Percentiles rank a stretch among this genome's conserved stretches.
Evolutionary conservation across 2,329 filamentous ascomycete genomes (phyloP).

Genomic region (Aurifilum marmelostoma): DNA sequence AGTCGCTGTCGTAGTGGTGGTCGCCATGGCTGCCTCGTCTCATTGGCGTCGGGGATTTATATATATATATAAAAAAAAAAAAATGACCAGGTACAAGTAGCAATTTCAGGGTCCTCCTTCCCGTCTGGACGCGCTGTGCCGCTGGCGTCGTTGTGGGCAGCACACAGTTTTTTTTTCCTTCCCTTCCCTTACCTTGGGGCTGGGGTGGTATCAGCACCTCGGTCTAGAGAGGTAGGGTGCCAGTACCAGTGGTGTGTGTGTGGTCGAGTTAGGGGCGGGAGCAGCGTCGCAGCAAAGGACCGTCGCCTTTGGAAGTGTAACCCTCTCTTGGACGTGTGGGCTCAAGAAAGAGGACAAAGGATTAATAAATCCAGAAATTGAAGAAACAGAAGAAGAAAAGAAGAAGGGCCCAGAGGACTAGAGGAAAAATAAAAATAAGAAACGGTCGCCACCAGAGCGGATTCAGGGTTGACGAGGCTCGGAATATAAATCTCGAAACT

Average conservation of each 20-base stretch:
- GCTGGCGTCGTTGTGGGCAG: background rate
- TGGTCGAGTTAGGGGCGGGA: background rate
- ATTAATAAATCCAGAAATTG: background rate
- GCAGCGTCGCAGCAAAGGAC: background rate
- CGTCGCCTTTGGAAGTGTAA: background rate
- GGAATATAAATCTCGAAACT: constrained; percentile 5
- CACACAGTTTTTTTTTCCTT: background rate
- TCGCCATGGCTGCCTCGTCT: constrained; percentile 24
- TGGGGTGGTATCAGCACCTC: background rate
- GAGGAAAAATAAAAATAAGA: background rate
- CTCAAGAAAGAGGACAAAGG: background rate
- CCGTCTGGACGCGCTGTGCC: background rate
- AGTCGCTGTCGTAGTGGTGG: constrained; percentile 16
- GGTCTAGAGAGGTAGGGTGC: background rate
- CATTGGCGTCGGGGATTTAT: constrained; percentile 6
- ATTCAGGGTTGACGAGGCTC: constrained; percentile 1
- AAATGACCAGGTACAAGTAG: background rate
- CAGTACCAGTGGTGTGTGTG: background rate
- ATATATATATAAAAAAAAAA: constrained; percentile 10
- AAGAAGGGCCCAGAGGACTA: background rate
- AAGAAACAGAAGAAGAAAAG: background rate
- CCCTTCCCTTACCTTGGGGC: too few species aligned
- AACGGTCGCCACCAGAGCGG: background rate
- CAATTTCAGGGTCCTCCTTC: background rate
- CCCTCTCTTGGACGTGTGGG: background rate